Base-by-base conservation (phyloP, 1,284 basidiomycete genomes). In the Schizophyllum commune region DNA sequence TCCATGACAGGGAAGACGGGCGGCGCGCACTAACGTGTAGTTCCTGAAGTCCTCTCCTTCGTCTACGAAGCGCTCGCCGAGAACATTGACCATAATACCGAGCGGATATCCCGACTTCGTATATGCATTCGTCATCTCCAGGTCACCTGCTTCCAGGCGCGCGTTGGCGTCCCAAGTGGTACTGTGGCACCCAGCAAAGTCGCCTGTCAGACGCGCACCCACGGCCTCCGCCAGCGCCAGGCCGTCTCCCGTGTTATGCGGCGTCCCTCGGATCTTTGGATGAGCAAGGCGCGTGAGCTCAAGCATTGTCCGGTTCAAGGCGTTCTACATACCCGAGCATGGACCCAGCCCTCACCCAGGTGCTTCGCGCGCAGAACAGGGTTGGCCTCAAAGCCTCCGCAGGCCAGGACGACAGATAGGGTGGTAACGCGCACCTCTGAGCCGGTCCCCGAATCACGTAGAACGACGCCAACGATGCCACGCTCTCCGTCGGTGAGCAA, bases 91-190 rank as follows among this genome's bases (percentile, higher is more conserved):
- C 85, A 86, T 88, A 59, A 89, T 75, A 1, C 86, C 86, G 5
- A 88, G 74, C 1, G 87, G 85, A 66, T 89, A 88, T 1, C 86
- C 85, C 5, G 85, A 88, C 69, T 88, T 88, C 2, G 86, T 89
- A 70, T 78, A 86, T 65, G 86, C 84, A 68, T 89, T 88, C 61
- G 82, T 85, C 59, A 86, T 71, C 39, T 75, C 72, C 55, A 84
- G 80, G 61, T 83, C 76, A 7, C 86, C 86, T 15, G 73, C 69
- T 55, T 83, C 73, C 19, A 71, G 62, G 2, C 77, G 72, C 0
- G 85, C 83, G 65, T 85, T 77, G n/a, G 83, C 84, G 65, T 88
- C 87, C 86, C 86, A 88, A 66, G 80, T 82, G 4, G 85, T 88
- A 62, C 83, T 85, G 65, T 89, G 87, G 65, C 86, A 89, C 17